phyloP scores from a whole-genome alignment of 306 rosid species.

The Corylus heterophylla region DNA sequence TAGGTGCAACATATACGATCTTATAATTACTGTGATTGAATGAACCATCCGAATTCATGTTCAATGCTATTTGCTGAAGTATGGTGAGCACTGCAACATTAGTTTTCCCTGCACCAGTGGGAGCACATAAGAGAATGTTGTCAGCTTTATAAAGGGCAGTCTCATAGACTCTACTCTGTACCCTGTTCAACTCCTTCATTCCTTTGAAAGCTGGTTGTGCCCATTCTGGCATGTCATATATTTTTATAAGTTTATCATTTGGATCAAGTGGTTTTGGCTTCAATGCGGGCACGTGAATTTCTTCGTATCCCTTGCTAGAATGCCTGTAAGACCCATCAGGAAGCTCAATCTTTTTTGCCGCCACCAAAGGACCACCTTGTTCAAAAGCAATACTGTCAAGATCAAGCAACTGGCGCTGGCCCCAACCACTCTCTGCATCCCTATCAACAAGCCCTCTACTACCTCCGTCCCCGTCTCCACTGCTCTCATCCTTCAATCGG shows the following conservation, averaged over 20 bases:
- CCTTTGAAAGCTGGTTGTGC: too few species aligned
- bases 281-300: slow-evolving; percentile 24
- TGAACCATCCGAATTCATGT: too few species aligned
- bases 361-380: slow-evolving; percentile 69
- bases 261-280: slow-evolving; percentile 69
- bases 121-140: slow-evolving; percentile 85
- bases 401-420: slow-evolving; percentile 39
- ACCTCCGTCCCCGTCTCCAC: slow-evolving; percentile 67
- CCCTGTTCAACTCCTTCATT: too few species aligned
- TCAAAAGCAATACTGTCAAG: slow-evolving; percentile 66
- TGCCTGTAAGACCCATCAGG: slow-evolving; percentile 42
- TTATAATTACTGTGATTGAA: slow-evolving; percentile 46
- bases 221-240: slow-evolving; percentile 17
- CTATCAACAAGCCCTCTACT: slow-evolving; percentile 72
- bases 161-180: slow-evolving; percentile 56
- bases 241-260: slow-evolving; percentile 67
- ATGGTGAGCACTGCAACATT: slow-evolving; percentile 49
- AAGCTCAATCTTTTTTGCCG: slow-evolving; percentile 67
- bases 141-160: slow-evolving; percentile 74
- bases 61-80: too few species aligned
- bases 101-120: slow-evolving; percentile 99
- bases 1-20: slow-evolving; percentile 95
- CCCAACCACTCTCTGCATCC: slow-evolving; percentile 82
- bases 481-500: slow-evolving; percentile 70
- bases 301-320: too few species aligned